Evolutionary conservation across 495 filamentous ascomycete species (phyloP), one percentile per base, ranked within the genome.

Genomic region (Talaromyces wortmannii): DNA sequence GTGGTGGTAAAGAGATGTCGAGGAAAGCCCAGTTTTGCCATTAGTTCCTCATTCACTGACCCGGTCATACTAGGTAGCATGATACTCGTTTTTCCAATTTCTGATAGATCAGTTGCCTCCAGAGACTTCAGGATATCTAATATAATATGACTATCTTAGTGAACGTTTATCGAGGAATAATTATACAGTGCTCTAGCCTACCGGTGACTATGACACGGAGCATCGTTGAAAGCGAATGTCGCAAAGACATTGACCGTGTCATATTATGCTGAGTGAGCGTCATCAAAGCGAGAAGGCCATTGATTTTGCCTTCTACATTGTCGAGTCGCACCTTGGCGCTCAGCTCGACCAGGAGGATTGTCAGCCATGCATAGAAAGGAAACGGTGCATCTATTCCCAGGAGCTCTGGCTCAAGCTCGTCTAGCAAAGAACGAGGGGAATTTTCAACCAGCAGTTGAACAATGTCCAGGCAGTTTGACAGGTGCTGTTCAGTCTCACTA

Each of bases 311-410:
- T 30, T 61, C 56, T 18, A 73, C 55, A 42, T 33, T 43, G 17
- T 63, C 58, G 11, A 56, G 61, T 13, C 63, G 52, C 64, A 64
- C 68, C 43, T 42, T 59, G 53, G 58, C 55, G 31, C 59, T 60
- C 45, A 74, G 49, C 50, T 62, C 63, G 40, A 77, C 64, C 53
- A 76, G 60, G 50, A 67, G 70, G n/a, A 74, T 56, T 18, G 68
- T 61, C 48, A 97, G 72, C 89, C 91, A 94, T n/a, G 89, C 64
- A 72, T 85, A 89, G 18, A 96, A 73, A 11, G 87, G 89, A 23
- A 85, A 81, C 43, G 69, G 66, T 42, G 78, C 75, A 52, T 78
- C 74, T 52, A 76, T 76, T 6, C 70, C 69, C 36, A 72, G 50
- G n/a, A 72, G 64, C 6, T 67, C 57, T 13, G 71, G 67, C 32